Evolutionary conservation across 2,329 filamentous ascomycete genomes (phyloP).

Genomic region (Claviceps sp.): DNA sequence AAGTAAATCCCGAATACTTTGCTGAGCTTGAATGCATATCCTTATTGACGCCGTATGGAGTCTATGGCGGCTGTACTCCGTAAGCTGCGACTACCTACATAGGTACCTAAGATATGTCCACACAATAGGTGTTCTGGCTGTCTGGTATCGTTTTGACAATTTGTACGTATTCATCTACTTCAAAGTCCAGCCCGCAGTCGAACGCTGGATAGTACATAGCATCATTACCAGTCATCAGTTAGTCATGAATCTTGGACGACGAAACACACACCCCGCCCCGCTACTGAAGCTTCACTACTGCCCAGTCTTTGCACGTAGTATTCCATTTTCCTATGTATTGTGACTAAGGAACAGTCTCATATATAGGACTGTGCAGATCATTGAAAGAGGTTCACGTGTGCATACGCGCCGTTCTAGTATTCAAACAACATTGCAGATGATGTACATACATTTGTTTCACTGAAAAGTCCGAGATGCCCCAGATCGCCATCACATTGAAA

Average conservation of each 20-base stretch:
- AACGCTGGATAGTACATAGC: too few species aligned
- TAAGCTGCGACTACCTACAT: too few species aligned
- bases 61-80: too few species aligned
- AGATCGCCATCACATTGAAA: background rate
- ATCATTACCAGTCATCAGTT: background rate
- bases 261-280: background rate
- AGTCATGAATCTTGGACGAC: background rate
- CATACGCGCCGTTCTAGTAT: background rate
- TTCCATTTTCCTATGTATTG: background rate
- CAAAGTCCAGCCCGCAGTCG: too few species aligned
- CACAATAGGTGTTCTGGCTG: too few species aligned
- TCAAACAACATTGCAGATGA: background rate
- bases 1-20: too few species aligned
- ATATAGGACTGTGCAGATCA: background rate
- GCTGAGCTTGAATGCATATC: too few species aligned
- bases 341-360: background rate
- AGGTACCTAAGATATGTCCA: too few species aligned
- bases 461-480: background rate
- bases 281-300: background rate
- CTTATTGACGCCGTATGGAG: too few species aligned
- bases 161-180: too few species aligned
- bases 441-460: background rate
- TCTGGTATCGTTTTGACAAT: too few species aligned
- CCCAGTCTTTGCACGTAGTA: background rate
- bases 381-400: background rate